Evolutionary conservation across 2,329 filamentous ascomycete genomes (phyloP).

Genomic region (Coniochaeta prunicola): DNA sequence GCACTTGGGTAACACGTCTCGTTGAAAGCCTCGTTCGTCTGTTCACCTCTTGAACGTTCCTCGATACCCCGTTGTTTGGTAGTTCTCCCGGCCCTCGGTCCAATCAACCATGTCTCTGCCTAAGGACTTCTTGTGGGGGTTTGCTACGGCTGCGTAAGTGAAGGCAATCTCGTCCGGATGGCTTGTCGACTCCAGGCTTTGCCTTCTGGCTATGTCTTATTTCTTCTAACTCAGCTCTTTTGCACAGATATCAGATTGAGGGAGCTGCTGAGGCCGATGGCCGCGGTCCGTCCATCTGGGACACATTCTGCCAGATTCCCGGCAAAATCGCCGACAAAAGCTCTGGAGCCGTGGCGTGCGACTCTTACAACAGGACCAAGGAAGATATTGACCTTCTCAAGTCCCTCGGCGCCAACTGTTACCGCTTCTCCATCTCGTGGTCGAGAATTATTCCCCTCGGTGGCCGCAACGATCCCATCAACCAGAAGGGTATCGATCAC

Average conservation of each 20-base stretch:
- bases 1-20: background rate
- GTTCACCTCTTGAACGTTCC: background rate
- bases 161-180: background rate
- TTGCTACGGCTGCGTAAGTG: conserved; percentile 67
- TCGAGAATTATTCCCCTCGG: conserved; percentile 80
- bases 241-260: conserved; percentile 75
- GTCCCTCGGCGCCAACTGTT: conserved; percentile 62
- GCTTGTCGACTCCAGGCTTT: background rate
- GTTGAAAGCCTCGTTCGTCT: background rate
- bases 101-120: conserved; percentile 47
- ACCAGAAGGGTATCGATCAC: conserved; percentile 68
- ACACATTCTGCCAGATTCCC: conserved; percentile 73
- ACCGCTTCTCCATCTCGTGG: conserved; percentile 83
- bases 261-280: conserved; percentile 68
- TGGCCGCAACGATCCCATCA: conserved; percentile 74
- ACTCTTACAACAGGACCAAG: conserved; percentile 74
- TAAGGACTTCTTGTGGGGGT: conserved; percentile 70
- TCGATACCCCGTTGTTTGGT: background rate
- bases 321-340: conserved; percentile 77
- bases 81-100: background rate
- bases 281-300: conserved; percentile 79
- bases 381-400: conserved; percentile 76
- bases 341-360: conserved; percentile 72
- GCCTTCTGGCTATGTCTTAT: background rate
- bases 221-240: background rate